Evolutionary conservation across 257 asterid genomes (phyloP).

Genomic region (Datura wrightii): DNA sequence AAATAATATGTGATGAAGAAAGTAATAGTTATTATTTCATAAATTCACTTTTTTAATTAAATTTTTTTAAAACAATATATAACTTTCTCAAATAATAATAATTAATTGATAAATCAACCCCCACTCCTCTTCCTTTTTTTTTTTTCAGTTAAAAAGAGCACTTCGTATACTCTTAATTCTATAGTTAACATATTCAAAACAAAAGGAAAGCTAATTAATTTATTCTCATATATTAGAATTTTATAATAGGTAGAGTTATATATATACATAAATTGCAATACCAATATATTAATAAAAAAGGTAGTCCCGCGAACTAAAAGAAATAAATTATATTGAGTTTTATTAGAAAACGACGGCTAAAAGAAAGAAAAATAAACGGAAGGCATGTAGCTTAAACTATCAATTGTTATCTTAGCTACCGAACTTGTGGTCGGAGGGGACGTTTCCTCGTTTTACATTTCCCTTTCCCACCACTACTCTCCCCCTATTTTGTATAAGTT

Average conservation of each 20-base stretch:
- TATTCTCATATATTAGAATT: not conserved
- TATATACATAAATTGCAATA: too few relatives aligned
- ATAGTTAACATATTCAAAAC: too few relatives aligned
- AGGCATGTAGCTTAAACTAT: not conserved
- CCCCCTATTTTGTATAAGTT: not conserved
- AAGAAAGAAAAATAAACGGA: not conserved
- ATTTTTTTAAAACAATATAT: too few relatives aligned
- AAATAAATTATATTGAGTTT: not conserved
- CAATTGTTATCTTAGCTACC: constrained; percentile 4
- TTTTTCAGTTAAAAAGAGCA: too few relatives aligned
- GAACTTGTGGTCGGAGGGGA: constrained; percentile 18
- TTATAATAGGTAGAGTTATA: not conserved
- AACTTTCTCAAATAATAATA: too few relatives aligned
- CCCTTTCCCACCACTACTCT: not conserved
- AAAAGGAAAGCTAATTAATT: not conserved
- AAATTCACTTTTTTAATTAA: too few relatives aligned
- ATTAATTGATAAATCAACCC: too few relatives aligned
- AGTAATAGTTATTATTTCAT: too few relatives aligned
- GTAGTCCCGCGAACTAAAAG: not conserved
- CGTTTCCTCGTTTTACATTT: constrained; percentile 16
- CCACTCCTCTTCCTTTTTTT: too few relatives aligned
- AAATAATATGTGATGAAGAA: too few relatives aligned
- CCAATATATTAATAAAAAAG: too few relatives aligned
- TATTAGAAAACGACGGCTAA: not conserved
- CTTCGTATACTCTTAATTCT: too few relatives aligned